Conservation (phyloP, 2,329 filamentous ascomycete genomes). For the Corynespora cassiicola region DNA sequence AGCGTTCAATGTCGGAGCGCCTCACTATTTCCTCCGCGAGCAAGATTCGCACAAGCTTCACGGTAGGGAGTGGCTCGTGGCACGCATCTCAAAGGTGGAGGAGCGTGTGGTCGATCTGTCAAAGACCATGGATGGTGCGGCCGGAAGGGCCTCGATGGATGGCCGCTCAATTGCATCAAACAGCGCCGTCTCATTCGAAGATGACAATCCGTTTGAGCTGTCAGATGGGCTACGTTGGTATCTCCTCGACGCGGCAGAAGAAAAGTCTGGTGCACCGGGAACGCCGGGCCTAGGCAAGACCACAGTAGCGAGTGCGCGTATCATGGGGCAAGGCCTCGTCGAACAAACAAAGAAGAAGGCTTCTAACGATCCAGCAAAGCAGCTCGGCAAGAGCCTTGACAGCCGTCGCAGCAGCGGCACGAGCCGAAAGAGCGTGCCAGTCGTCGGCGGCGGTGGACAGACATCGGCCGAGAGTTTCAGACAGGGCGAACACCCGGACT, state of each 20-base stretch:
- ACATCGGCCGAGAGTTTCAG: constrained; percentile 34
- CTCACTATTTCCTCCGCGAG: constrained; percentile 95
- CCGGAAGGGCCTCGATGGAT: constrained; percentile 51
- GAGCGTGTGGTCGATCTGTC: constrained; percentile 93
- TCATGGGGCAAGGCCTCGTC: constrained; percentile 80
- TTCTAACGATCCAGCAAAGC: constrained; percentile 56
- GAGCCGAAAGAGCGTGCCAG: constrained; percentile 75
- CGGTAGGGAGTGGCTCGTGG: constrained; percentile 93
- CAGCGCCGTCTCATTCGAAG: constrained; percentile 66
- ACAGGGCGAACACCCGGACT: constrained; percentile 27
- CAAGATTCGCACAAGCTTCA: constrained; percentile 86
- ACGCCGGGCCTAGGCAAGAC: constrained; percentile 91
- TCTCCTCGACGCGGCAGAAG: constrained; percentile 89
- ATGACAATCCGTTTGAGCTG: constrained; percentile 96
- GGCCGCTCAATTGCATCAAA: constrained; percentile 59
- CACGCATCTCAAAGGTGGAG: constrained; percentile 88
- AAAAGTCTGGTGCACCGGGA: constrained; percentile 86
- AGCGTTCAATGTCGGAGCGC: constrained; percentile 96
- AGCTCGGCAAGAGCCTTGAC: constrained; percentile 82
- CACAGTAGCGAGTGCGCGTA: constrained; percentile 85
- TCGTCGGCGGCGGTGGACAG: constrained; percentile 28
- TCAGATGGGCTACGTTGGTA: constrained; percentile 97
- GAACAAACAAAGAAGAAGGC: constrained; percentile 52
- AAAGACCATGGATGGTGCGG: constrained; percentile 67
- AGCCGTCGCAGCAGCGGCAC: constrained; percentile 87